These are phyloP conservation scores for Cephalotrichum gorgonifer DNA, from an alignment of 2,329 filamentous ascomycete genomes.

Conservation along the genomic window DNA sequence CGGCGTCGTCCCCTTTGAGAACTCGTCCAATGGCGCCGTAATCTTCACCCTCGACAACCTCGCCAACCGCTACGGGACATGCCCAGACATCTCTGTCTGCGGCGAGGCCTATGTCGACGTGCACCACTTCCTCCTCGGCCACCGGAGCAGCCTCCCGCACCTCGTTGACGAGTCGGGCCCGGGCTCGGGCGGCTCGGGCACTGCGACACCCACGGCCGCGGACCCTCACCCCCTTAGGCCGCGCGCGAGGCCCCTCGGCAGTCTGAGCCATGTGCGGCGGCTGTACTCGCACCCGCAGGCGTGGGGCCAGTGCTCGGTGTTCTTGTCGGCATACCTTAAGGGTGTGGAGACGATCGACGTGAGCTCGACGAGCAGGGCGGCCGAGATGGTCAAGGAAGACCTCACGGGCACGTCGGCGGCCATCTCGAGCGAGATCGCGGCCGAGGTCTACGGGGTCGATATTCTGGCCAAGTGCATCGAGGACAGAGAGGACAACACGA, in stretches of 20 bases:
- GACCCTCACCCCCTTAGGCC: constrained; percentile 33
- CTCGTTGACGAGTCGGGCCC: constrained; percentile 3
- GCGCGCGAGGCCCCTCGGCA: constrained; percentile 33
- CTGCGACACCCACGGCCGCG: constrained; percentile 37
- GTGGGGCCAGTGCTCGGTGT: constrained; percentile 78
- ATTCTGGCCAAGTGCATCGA: constrained; percentile 62
- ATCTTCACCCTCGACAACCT: constrained; percentile 84
- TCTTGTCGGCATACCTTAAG: constrained; percentile 60
- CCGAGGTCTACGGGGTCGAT: constrained; percentile 54
- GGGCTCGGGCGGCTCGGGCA: constrained; percentile 25
- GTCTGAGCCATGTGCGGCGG: constrained; percentile 55
- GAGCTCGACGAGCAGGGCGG: constrained; percentile 75
- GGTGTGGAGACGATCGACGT: constrained; percentile 73
- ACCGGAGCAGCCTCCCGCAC: constrained; percentile 14
- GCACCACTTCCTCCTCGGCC: constrained; percentile 74
- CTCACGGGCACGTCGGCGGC: constrained; percentile 56
- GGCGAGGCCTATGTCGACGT: constrained; percentile 82
- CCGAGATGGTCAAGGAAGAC: constrained; percentile 60
- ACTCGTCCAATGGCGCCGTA: constrained; percentile 89
- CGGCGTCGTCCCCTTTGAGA: constrained; percentile 90
- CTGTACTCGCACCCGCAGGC: constrained; percentile 93
- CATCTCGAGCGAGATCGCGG: constrained; percentile 67
- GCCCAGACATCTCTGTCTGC: constrained; percentile 63
- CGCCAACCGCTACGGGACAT: constrained; percentile 57
- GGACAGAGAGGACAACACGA: constrained; percentile 67